Base-by-base conservation (phyloP, 2,329 filamentous ascomycete species). In the Talaromyces piceae region DNA sequence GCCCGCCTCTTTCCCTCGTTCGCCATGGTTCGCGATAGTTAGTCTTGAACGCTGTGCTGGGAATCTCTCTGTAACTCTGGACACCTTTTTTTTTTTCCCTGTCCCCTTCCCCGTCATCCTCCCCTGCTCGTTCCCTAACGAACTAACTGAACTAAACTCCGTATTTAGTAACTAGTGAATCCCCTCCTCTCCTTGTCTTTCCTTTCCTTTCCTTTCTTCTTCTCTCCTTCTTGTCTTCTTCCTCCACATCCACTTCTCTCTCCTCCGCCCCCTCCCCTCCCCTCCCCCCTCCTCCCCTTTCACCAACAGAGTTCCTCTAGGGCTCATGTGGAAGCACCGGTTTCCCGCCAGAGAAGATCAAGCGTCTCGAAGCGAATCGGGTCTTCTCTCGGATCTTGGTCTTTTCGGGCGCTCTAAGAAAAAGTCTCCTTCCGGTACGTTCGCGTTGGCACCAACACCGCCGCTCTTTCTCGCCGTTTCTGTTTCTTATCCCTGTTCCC, bases 311-410 rank as follows among this genome's bases (percentile, higher is more conserved):
- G 33, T 25, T 11, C 30, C 46, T 6, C 9, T 12, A 18, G 50
- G 50, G 41, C 52, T 53, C 61, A 71, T 71, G 68, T 70, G 68
- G 68, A 70, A 70, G 64, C 64, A 66, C 61, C 66, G 65, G 54
- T 61, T 62, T 47, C 66, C 67, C 52, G 62, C 67, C 63, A 68
- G 64, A 67, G 66, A 64, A 57, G 66, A 71, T 59, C 62, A 64
- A 56, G 62, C 62, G 56, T 60, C 65, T 62, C 66, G 65, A 16
- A 67, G 54, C 56, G 64, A 69, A 61, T 63, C 65, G 53, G 60
- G 59, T 52, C 58, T 58, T 59, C 54, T 59, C 46, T 59, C 62
- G 58, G 62, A 66, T 52, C 61, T 66, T 56, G 61, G 61, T 50
- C 62, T 68, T 54, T 63, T 68, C 58, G 65, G 64, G 47, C 65